These are phyloP conservation scores for Colletotrichum karsti DNA, from an alignment of 2,329 filamentous ascomycete genomes.

Conservation along the genomic window DNA sequence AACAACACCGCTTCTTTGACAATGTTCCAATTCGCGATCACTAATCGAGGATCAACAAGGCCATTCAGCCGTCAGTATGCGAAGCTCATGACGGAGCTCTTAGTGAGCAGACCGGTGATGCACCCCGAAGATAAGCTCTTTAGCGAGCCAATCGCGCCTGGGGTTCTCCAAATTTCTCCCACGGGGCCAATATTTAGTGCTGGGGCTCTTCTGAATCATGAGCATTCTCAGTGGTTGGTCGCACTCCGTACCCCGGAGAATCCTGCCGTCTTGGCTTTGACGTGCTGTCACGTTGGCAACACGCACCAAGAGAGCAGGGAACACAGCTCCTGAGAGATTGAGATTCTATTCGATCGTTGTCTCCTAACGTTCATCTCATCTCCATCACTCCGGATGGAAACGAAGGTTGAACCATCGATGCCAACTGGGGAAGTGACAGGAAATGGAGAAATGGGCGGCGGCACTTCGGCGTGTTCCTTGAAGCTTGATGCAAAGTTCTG, in stretches of 20 bases:
- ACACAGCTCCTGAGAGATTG: not conserved
- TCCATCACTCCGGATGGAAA: not conserved
- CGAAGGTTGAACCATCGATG: not conserved
- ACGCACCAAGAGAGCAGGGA: not conserved
- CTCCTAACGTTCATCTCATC: conserved; percentile 1
- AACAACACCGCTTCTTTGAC: not conserved
- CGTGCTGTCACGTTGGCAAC: conserved; percentile 6
- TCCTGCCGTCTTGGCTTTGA: conserved; percentile 20
- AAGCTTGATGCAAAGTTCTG: not conserved
- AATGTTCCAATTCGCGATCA: not conserved
- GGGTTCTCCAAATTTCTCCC: not conserved
- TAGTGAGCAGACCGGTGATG: not conserved
- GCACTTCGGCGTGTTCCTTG: not conserved
- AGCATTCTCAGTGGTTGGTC: not conserved
- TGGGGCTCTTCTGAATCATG: not conserved
- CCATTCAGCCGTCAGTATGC: not conserved
- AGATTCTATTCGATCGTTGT: not conserved
- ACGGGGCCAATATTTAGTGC: not conserved
- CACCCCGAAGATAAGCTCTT: not conserved
- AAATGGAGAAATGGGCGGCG: not conserved
- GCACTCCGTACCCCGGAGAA: too few species aligned
- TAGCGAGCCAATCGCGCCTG: not conserved
- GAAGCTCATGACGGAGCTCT: not conserved
- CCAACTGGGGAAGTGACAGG: not conserved
- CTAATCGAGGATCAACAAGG: too few species aligned